Base-by-base conservation (phyloP, 495 filamentous ascomycete species). In the Aspergillus bertholletiae region DNA sequence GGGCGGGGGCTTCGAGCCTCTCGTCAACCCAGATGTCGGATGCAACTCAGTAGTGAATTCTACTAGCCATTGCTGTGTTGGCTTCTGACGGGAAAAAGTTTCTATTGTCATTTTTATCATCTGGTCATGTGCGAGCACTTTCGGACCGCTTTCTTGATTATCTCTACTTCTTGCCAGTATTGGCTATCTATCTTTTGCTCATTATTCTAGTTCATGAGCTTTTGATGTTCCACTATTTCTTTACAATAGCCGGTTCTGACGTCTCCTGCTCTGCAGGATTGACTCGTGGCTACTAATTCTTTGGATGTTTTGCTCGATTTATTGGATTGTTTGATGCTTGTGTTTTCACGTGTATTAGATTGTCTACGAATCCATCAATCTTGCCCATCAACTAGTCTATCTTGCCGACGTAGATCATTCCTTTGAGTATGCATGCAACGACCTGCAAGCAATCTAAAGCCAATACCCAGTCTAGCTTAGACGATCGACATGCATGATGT, bases 171-270 rank as follows among this genome's bases (percentile, higher is more conserved):
- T 27, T 55, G 39, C 56, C 15, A 21, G 21, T 54, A 54, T 59
- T 54, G 44, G 47, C 54, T 65, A 30, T 55, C 51, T 37, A 49
- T 51, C 53, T 61, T 49, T 34, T 55, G 64, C 9, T 37, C 9
- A 37, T 15, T 11, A 15, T 15, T n/a, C 13, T 15, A n/a, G 13
- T 15, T 37, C 17, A 3, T n/a, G 13, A 15, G 34, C 13, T 37
- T 28, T 43, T 43, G 17, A 43, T 43, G 18, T 43, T 43, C 22
- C 20, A 22, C 13, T 43, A 43, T 43, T 22, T 11, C 7, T 9
- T 21, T 22, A 7, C n/a, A n/a, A 43, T 43, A 22, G 77, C 74
- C 75, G 74, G 74, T 80, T 80, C 78, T 80, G 78, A 80, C 67
- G 77, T 81, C 78, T 80, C 77, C 76, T 65, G 18, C 40, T 17